These are phyloP conservation scores for Hypoxylon trugodes DNA, from an alignment of 495 filamentous ascomycete species.

Conservation along the genomic window DNA sequence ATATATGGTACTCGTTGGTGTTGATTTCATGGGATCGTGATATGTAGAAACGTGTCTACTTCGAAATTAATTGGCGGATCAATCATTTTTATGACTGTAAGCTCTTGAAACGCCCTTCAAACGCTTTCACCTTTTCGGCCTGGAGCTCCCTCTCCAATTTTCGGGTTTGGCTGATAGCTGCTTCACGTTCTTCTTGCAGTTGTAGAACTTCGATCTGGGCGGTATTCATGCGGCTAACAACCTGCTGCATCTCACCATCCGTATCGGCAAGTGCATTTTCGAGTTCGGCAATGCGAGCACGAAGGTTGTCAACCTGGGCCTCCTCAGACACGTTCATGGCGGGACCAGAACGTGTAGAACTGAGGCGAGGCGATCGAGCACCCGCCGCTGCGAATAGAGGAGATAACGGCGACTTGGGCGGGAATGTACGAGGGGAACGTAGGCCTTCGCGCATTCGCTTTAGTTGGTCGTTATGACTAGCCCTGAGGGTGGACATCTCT, in stretches of 20 bases:
- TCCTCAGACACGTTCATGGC: constrained; percentile 58
- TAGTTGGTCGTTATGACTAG: constrained; percentile 80
- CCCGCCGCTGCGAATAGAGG: constrained; percentile 65
- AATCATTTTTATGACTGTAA: constrained; percentile 33
- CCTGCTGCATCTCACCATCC: constrained; percentile 93
- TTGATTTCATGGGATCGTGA: constrained; percentile 30
- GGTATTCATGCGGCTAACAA: constrained; percentile 88
- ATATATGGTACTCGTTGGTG: constrained; percentile 11
- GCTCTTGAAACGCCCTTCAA: constrained; percentile 55
- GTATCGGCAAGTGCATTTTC: constrained; percentile 83
- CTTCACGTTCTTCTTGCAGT: constrained; percentile 90
- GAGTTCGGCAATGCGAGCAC: constrained; percentile 78
- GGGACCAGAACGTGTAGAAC: constrained; percentile 49
- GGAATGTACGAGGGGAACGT: constrained; percentile 54
- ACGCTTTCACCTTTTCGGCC: constrained; percentile 55
- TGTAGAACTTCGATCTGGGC: constrained; percentile 95
- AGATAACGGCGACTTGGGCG: constrained; percentile 66
- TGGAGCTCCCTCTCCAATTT: constrained; percentile 68
- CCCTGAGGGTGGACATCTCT: constrained; percentile 76
- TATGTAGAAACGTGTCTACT: constrained; percentile 16
- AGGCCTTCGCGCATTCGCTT: constrained; percentile 70
- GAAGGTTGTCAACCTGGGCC: constrained; percentile 74
- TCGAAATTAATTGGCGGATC: neutral
- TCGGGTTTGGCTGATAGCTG: constrained; percentile 83
- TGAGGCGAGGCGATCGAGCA: constrained; percentile 59